Evolutionary conservation across 2,329 filamentous ascomycete genomes (phyloP), one percentile per base, ranked within the genome.

Genomic region (Alternaria sp.): DNA sequence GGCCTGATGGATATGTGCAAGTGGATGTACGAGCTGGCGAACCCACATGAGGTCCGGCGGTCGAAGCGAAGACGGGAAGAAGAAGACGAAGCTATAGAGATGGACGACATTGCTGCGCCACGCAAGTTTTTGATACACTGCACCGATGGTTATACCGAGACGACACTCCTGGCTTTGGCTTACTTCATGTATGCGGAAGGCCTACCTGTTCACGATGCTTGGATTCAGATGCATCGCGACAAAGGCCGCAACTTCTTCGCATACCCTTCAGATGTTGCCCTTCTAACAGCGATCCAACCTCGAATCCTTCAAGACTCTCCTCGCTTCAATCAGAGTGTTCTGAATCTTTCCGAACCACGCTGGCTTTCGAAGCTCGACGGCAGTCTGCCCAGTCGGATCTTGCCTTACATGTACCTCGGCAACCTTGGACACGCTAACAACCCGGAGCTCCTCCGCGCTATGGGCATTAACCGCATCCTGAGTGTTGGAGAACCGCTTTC

Each of bases 401-500:
- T 97, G 45, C 90, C 94, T 57, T 97, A 98, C 76, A 93, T 99
- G 90, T 99, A 99, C 76, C 87, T 99, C 12, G 96, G 96, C 2
- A 98, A 98, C 73, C 85, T 98, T 15, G 89, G 88, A 0, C 96
- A 99, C 77, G 96, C 96, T 8, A 98, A 98, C 76, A 98, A 98
- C 71, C 93, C 94, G 0, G 91, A 92, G 58, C 83, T 99, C 30
- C 82, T 99, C 30, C 86, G 85, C 65, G 88, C 90, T 47, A 82
- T 99, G 62, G 95, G 95, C 0, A 97, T 99, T 64, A 87, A 86
- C 13, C 92, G 96, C 72, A 90, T 99, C 46, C 84, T 99, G 26
- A 97, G 94, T 72, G 93, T 99, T 28, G 96, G 96, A 3, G 96
- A 99, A 82, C 90, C 90, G 3, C 88, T 96, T 1, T 89, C 88